Evolutionary conservation across 2,329 filamentous ascomycete genomes (phyloP), one percentile per base, ranked within the genome.

Genomic region (Sclerotinia nivalis): DNA sequence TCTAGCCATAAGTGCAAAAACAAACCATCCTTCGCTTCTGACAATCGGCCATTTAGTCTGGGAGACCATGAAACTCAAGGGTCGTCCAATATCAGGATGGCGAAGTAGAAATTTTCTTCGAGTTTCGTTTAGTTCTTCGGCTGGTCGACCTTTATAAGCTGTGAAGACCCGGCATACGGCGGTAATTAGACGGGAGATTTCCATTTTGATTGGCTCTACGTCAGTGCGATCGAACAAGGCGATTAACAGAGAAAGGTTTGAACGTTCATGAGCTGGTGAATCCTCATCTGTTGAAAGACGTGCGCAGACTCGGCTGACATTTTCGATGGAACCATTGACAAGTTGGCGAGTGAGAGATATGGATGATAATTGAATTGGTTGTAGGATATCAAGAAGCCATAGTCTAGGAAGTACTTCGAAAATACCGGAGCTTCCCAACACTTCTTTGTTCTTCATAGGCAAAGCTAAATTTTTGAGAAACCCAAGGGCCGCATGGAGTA

Each of bases 401-500:
- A 89, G 80, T 1, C 83, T 82, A 0, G 88, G 86, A 1, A 89
- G 80, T 45, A 83, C 79, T 4, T 82, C 80, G 4, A 89, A 79
- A 2, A 89, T 78, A 0, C 79, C 78, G 4, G 80, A 77, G 7
- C 79, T 78, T 22, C 84, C 84, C 1, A 90, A 80, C 0, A 79
- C 61, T 2, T 81, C 72, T 76, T 88, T 89, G 78, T 90, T 90
- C 37, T 78, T 76, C 0, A 79, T 69, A 0, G 87, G 86, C 65
- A 90, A 87, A 37, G 88, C 86, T 12, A 90, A 84, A 76, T 90
- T 90, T 78, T 89, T 89, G 71, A 89, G 83, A 74, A 89, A 89
- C 10, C 86, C 85, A 25, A 90, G 80, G 2, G 82, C 80, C 1
- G 86, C 83, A 75, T 89, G 87, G 0, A 88, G 80, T 22, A 88